Percentiles rank a stretch among this genome's conserved stretches.
Conservation (phyloP, 2,329 filamentous ascomycete species). For the Mycocentrospora acerina region DNA sequence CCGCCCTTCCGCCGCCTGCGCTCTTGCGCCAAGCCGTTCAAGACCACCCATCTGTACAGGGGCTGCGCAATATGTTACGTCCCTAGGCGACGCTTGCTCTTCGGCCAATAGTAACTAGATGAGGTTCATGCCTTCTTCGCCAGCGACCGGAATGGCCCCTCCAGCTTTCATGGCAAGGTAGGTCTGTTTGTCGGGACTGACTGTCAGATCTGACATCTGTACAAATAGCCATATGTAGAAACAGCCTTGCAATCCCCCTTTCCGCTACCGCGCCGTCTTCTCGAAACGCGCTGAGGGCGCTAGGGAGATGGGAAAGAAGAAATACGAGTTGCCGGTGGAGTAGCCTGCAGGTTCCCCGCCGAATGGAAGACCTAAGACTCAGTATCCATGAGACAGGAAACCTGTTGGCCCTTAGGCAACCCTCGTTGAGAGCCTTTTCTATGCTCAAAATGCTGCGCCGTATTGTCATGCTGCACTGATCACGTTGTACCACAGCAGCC, state of each 20-base stretch:
- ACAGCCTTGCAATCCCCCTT: constrained; percentile 4
- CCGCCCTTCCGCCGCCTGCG: constrained; percentile 5
- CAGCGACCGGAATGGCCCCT: too few relatives aligned
- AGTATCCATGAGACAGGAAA: constrained; percentile 4
- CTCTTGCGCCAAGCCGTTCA: too few relatives aligned
- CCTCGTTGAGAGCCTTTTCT: too few relatives aligned
- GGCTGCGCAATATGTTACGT: too few relatives aligned
- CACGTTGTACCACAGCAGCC: too few relatives aligned
- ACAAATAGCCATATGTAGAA: constrained; percentile 1
- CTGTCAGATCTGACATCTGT: constrained; percentile 9
- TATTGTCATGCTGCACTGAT: too few relatives aligned
- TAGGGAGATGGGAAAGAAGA: constrained; percentile 8
- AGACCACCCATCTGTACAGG: too few relatives aligned
- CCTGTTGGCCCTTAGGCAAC: background rate
- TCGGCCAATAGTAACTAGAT: too few relatives aligned
- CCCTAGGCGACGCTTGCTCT: too few relatives aligned
- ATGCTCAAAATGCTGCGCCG: too few relatives aligned
- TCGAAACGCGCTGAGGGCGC: constrained; percentile 4
- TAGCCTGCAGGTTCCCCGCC: constrained; percentile 8
- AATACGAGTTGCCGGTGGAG: constrained; percentile 16
- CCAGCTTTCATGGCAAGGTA: too few relatives aligned
- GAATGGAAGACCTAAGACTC: constrained; percentile 5
- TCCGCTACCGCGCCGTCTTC: background rate
- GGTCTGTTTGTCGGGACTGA: constrained; percentile 10
- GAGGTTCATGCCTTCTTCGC: too few relatives aligned